phyloP scores from a whole-genome alignment of 148 eudicot species.

The Amaranthus hypochondriacus region DNA sequence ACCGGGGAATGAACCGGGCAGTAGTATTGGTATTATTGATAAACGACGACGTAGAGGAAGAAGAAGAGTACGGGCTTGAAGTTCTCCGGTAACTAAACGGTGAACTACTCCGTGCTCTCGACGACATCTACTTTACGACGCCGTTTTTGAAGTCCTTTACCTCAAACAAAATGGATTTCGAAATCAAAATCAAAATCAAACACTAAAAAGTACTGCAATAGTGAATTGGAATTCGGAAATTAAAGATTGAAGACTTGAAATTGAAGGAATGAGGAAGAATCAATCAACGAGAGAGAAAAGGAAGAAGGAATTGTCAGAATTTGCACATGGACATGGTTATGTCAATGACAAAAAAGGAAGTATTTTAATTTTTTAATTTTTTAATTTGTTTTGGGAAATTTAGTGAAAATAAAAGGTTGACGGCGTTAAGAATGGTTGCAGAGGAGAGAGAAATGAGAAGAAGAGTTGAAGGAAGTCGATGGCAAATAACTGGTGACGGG shows the following conservation, averaged over 20 bases:
- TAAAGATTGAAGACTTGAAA: conserved; percentile 8
- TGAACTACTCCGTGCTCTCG: conserved; percentile 76
- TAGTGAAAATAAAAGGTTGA: neutral
- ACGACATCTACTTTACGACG: conserved; percentile 39
- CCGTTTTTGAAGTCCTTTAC: conserved; percentile 24
- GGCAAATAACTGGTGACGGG: conserved; percentile 25
- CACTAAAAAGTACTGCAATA: neutral
- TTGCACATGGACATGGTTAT: conserved; percentile 44
- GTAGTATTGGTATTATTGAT: conserved; percentile 38
- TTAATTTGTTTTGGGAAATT: neutral
- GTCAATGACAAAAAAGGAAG: conserved; percentile 31
- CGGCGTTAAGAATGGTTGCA: neutral
- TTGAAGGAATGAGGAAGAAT: conserved; percentile 7
- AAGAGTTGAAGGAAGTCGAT: conserved; percentile 10
- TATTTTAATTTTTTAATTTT: conserved; percentile 10
- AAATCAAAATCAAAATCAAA: too few species aligned
- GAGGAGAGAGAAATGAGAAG: neutral
- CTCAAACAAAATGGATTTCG: neutral
- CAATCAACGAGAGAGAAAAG: conserved; percentile 11
- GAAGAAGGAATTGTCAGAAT: conserved; percentile 42
- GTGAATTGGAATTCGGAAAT: neutral
- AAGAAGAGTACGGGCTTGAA: conserved; percentile 62
- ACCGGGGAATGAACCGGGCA: conserved; percentile 55
- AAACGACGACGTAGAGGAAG: conserved; percentile 76
- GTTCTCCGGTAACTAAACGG: conserved; percentile 57